A percentile compares a stretch with the other conserved stretches of the same genome.
Evolutionary conservation across 2,329 filamentous ascomycete genomes (phyloP).

Genomic region (Aspergillus hortae): DNA sequence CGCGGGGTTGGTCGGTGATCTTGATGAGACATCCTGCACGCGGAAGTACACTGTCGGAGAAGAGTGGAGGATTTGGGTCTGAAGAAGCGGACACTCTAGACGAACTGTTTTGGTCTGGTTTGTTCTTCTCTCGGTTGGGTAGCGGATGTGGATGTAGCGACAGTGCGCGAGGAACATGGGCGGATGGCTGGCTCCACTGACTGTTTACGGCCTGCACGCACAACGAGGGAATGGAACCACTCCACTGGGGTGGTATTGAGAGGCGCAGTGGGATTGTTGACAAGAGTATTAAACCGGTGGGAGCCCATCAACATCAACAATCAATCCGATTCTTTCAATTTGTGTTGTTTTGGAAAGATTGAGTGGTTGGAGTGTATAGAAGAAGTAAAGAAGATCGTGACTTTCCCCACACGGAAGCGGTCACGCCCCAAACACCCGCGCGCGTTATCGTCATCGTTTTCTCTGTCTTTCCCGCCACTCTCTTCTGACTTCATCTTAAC

Average conservation of each 20-base stretch:
- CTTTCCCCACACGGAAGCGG: conserved; percentile 19
- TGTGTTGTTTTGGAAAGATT: too few species aligned
- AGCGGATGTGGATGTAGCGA: too few species aligned
- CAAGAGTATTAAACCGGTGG: not conserved
- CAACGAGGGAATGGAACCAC: conserved; percentile 1
- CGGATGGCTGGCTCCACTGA: conserved; percentile 9
- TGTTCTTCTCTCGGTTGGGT: too few species aligned
- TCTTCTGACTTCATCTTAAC: conserved; percentile 3
- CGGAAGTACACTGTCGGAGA: not conserved
- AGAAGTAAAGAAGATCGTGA: not conserved
- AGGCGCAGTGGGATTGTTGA: not conserved
- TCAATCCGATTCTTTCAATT: too few species aligned
- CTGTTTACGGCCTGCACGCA: conserved; percentile 10
- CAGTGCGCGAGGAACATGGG: too few species aligned
- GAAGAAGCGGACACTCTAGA: not conserved
- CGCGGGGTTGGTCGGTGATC: too few species aligned
- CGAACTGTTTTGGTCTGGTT: too few species aligned
- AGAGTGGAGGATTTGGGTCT: not conserved
- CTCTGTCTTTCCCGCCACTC: too few species aligned
- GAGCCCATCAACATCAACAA: not conserved
- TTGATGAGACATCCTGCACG: not conserved
- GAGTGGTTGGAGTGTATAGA: too few species aligned
- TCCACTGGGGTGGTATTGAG: conserved; percentile 1
- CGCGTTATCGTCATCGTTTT: conserved; percentile 14
- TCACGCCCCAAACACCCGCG: conserved; percentile 13